Evolutionary conservation across 2,329 filamentous ascomycete species (phyloP), one percentile per base, ranked within the genome.

Genomic region (Fusarium verticillioides): DNA sequence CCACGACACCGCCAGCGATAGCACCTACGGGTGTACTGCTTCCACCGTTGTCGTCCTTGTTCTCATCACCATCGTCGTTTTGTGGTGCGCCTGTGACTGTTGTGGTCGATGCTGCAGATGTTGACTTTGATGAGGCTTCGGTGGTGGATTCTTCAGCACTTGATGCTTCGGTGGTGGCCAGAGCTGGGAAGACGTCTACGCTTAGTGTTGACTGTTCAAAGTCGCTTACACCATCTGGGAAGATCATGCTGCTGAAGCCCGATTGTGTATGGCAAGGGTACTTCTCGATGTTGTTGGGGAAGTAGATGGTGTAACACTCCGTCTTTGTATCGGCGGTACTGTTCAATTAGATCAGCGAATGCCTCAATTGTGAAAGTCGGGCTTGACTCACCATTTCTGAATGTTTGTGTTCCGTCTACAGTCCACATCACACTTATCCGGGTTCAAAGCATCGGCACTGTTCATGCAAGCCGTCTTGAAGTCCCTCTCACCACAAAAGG

Each of bases 1-100:
- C 71, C 34, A 74, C 56, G 11, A 69, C 71, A n/a, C 71, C 71
- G 5, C 67, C 71, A 34, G 42, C 71, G 5, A 74, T 74, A 10
- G 71, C 71, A 15, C 71, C 71, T 28, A 52, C 42, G 21, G 46
- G 57, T 21, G 26, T 70, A 9, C 54, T 70, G 23, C 23, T 66
- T 11, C 53, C 32, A 6, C 28, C 34, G 15, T 9, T 13, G 13
- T 28, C n/a, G 16, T 46, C 49, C n/a, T 32, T 44, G 12, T 69
- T 53, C 4, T 47, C 47, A 3, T 34, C 37, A 2, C 23, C 42
- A 2, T 43, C 40, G 32, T 60, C 47, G 21, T 40, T 47, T 18
- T 66, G 42, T 13, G 70, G 43, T 12, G 32, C 58, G 30, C 49
- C 21, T 9, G 49, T 61, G 23, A 28, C 43, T 7, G 58, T 71